Percentiles rank a stretch among this genome's conserved stretches.
Conservation (phyloP, 2,329 filamentous ascomycete genomes). For the Plectosphaerella cucumerina region DNA sequence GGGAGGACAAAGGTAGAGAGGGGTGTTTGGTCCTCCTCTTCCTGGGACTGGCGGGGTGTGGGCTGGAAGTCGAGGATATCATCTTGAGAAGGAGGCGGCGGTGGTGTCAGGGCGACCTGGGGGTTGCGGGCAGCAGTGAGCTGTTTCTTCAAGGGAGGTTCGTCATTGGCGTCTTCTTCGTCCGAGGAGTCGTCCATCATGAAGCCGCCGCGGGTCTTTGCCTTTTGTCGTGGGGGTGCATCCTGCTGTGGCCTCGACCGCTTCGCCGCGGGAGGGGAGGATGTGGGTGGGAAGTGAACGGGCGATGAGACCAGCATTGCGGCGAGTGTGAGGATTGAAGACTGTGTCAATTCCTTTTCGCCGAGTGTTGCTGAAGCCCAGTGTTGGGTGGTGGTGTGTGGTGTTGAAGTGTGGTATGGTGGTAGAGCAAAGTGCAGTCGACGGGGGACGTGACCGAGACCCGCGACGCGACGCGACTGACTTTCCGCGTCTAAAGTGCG, state of each 20-base stretch:
- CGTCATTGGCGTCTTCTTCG: slow-evolving; percentile 22
- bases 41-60: neutral
- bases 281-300: slow-evolving; percentile 49
- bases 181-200: slow-evolving; percentile 30
- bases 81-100: neutral
- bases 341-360: neutral
- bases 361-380: neutral
- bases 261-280: slow-evolving; percentile 30
- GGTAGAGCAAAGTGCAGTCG: neutral
- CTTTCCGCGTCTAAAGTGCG: neutral
- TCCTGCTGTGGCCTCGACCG: slow-evolving; percentile 30
- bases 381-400: neutral
- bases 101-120: neutral
- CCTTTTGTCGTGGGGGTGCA: slow-evolving; percentile 22
- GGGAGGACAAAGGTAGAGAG: too few relatives aligned
- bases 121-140: neutral
- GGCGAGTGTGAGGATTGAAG: neutral
- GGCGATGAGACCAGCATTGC: slow-evolving; percentile 60
- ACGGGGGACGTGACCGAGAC: neutral
- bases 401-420: neutral
- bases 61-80: neutral
- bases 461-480: slow-evolving; percentile 11
- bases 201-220: slow-evolving; percentile 32
- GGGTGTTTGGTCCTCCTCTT: too few relatives aligned
- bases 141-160: slow-evolving; percentile 13